Evolutionary conservation across 2,329 filamentous ascomycete species (phyloP).

Genomic region (Fusarium verticillioides): DNA sequence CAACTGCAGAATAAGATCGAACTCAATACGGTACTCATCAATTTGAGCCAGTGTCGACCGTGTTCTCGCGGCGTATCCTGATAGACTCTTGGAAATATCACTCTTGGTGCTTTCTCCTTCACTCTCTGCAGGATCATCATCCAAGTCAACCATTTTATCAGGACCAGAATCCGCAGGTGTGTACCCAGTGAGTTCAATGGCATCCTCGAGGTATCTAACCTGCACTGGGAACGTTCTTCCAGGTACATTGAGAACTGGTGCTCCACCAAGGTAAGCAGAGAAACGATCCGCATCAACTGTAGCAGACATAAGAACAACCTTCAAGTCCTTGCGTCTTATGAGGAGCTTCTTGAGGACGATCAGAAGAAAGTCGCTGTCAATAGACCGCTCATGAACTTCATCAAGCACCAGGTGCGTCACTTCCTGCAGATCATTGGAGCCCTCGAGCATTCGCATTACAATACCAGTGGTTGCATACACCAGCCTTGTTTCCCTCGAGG

Average conservation of each 20-base stretch:
- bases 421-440: slow-evolving; percentile 84
- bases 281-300: slow-evolving; percentile 94
- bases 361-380: slow-evolving; percentile 95
- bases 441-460: slow-evolving; percentile 97
- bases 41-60: slow-evolving; percentile 78
- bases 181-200: slow-evolving; percentile 87
- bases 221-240: slow-evolving; percentile 94
- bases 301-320: slow-evolving; percentile 96
- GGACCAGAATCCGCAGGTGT: slow-evolving; percentile 57
- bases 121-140: slow-evolving; percentile 67
- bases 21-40: slow-evolving; percentile 93
- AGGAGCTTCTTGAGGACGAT: slow-evolving; percentile 90
- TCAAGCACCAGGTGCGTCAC: slow-evolving; percentile 96
- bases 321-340: slow-evolving; percentile 80
- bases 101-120: slow-evolving; percentile 63
- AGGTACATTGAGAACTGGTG: slow-evolving; percentile 89
- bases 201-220: slow-evolving; percentile 90
- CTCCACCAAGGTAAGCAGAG: slow-evolving; percentile 85
- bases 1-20: slow-evolving; percentile 83
- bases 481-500: slow-evolving; percentile 81
- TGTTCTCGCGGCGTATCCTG: slow-evolving; percentile 80
- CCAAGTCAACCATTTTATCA: slow-evolving; percentile 69
- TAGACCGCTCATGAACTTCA: slow-evolving; percentile 95
- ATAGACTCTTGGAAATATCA: slow-evolving; percentile 72
- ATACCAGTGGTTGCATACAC: slow-evolving; percentile 93